Base-by-base conservation (phyloP, 164 flowering plant species). In the Amborella trichopoda region DNA sequence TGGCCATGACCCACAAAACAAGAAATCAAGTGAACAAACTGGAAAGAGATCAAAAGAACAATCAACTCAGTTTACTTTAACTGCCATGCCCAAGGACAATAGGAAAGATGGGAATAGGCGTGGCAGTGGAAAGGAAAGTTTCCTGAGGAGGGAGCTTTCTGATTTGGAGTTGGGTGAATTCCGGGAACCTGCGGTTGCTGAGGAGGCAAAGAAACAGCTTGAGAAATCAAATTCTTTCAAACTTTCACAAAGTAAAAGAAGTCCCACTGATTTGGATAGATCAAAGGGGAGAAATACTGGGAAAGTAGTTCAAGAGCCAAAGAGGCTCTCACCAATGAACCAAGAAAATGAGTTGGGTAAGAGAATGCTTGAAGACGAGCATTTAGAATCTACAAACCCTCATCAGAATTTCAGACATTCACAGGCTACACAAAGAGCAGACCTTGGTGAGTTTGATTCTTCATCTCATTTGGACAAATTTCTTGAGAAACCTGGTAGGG, bases 91-190 rank as follows among this genome's bases (percentile, higher is more conserved):
- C 4, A 66, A 55, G 65, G 71, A 72, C 50, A 60, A 40, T 24
- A 54, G 25, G 44, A 59, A 58, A 52, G 56, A 59, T 50, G 49
- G 38, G 3, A 64, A 69, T 4, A 63, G 28, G 52, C 63, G 60
- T 24, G 51, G 49, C 14, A 73, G 73, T 61, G 81, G 74, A 8
- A 69, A 53, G 52, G 63, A 66, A n/a, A 54, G 37, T 16, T 19
- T 56, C 4, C 82, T 86, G 41, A 77, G 60, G 39, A 75, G 93
- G 68, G 90, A 81, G 78, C 71, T 62, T 52, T 87, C 99, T 33
- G 96, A 87, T 25, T 73, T 91, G 74, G 99, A 91, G 72, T 64
- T 82, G 59, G 99, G 96, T 49, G 96, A 91, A 70, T 65, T 91
- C 56, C 94, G 94, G 48, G 97, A 90, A 48, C 70, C 82, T 26